Evolutionary conservation across 441 rosid species (phyloP).

Genomic region (Arabidopsis hybrid): DNA sequence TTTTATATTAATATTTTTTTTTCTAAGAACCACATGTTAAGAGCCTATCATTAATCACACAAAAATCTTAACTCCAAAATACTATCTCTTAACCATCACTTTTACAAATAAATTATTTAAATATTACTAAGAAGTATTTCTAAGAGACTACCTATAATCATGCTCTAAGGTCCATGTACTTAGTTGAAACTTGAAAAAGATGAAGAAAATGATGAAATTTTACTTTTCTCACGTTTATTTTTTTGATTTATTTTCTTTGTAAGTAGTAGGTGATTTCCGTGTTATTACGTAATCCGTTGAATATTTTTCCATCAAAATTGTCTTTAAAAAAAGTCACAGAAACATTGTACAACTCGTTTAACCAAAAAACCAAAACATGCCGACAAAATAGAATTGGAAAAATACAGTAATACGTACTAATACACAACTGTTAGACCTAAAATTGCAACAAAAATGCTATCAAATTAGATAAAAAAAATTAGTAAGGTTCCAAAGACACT

Average conservation of each 20-base stretch:
- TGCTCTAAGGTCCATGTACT: conserved; percentile 10
- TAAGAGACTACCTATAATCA: too few species aligned
- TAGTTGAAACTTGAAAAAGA: conserved; percentile 4
- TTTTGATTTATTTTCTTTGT: neutral
- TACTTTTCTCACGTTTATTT: neutral
- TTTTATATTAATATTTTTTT: too few species aligned
- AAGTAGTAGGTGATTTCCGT: conserved; percentile 28
- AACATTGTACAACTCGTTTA: neutral
- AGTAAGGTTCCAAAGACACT: neutral
- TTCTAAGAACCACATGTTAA: too few species aligned
- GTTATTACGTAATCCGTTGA: conserved; percentile 26
- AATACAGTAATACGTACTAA: neutral
- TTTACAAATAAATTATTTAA: too few species aligned
- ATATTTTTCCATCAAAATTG: neutral
- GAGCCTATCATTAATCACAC: too few species aligned
- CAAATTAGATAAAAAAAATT: neutral
- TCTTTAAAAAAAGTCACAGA: neutral
- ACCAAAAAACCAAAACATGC: neutral
- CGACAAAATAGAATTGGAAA: neutral
- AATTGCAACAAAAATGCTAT: neutral
- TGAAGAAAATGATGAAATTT: neutral
- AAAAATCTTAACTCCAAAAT: too few species aligned
- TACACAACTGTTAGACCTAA: neutral
- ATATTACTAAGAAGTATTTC: too few species aligned
- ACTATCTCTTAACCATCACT: too few species aligned